These are phyloP conservation scores for Fusarium tanahbumbuense DNA, from an alignment of 2,329 filamentous ascomycete species.

Conservation along the genomic window DNA sequence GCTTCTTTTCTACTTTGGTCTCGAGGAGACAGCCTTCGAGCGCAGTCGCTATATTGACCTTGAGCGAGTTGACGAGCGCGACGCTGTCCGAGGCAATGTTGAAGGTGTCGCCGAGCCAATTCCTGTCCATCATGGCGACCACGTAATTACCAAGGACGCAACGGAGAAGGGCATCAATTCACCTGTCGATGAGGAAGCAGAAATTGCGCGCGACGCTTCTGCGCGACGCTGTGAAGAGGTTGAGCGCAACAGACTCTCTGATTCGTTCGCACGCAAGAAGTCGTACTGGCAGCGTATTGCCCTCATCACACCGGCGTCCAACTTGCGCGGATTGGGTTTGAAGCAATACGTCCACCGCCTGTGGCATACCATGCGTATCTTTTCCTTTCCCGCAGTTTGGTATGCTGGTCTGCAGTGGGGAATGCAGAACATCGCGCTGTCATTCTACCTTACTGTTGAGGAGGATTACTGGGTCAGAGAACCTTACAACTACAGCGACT, in stretches of 20 bases:
- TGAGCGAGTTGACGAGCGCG: slow-evolving; percentile 20
- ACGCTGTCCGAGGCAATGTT: slow-evolving; percentile 15
- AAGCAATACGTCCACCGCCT: slow-evolving; percentile 65
- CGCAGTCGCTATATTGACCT: slow-evolving; percentile 53
- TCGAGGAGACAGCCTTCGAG: slow-evolving; percentile 65
- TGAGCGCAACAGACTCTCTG: slow-evolving; percentile 39
- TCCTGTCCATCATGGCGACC: neutral
- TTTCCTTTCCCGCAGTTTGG: slow-evolving; percentile 67
- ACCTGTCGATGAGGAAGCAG: slow-evolving; percentile 24
- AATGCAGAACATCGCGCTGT: slow-evolving; percentile 69
- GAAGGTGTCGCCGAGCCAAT: slow-evolving; percentile 26
- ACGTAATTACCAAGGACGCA: neutral
- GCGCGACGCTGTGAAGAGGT: slow-evolving; percentile 27
- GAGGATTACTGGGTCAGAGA: slow-evolving; percentile 65
- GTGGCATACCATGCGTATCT: slow-evolving; percentile 66
- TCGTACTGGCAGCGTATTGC: slow-evolving; percentile 67
- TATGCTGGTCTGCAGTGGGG: slow-evolving; percentile 70
- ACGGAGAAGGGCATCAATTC: slow-evolving; percentile 18
- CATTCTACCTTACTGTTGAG: slow-evolving; percentile 68
- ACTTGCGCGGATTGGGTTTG: slow-evolving; percentile 63
- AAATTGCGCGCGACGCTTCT: slow-evolving; percentile 20
- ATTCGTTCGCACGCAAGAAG: slow-evolving; percentile 52
- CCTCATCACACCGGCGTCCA: slow-evolving; percentile 66
- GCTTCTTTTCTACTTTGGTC: slow-evolving; percentile 61
- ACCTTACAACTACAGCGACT: slow-evolving; percentile 67